These are phyloP conservation scores for Nissolia schottii DNA, from an alignment of 306 rosid species.

Conservation along the genomic window DNA sequence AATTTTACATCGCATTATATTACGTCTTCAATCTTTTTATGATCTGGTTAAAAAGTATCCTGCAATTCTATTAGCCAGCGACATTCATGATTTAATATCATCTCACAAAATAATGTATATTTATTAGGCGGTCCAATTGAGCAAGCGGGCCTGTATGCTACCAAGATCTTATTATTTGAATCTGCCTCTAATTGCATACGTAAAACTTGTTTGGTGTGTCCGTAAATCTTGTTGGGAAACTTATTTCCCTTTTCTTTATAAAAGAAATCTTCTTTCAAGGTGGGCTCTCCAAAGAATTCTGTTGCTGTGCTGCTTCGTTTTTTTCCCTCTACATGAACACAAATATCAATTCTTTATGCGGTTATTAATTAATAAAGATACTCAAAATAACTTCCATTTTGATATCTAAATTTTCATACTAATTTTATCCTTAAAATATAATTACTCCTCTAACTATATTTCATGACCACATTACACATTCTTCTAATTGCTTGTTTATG, in stretches of 20 bases:
- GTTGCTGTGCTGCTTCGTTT: background rate
- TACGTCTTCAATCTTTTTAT: background rate
- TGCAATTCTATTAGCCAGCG: background rate
- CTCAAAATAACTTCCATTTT: too few species aligned
- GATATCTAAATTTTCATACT: too few species aligned
- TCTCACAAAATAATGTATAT: background rate
- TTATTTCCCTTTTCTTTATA: background rate
- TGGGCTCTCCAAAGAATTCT: background rate
- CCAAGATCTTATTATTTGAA: background rate
- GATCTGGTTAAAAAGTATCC: background rate
- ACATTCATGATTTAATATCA: background rate
- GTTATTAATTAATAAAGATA: too few species aligned
- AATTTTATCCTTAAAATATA: too few species aligned
- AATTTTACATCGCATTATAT: background rate
- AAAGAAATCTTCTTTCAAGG: background rate
- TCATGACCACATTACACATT: too few species aligned
- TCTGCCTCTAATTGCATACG: background rate
- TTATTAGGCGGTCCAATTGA: background rate
- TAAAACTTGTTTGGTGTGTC: slow-evolving; percentile 1
- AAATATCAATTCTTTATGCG: too few species aligned
- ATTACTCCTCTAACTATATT: too few species aligned
- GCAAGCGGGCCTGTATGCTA: background rate
- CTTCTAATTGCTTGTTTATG: too few species aligned
- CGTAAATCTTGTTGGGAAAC: background rate
- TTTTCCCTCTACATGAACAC: too few species aligned